Base-by-base conservation (phyloP, 2,329 filamentous ascomycete genomes). In the Helotiales sp. region DNA sequence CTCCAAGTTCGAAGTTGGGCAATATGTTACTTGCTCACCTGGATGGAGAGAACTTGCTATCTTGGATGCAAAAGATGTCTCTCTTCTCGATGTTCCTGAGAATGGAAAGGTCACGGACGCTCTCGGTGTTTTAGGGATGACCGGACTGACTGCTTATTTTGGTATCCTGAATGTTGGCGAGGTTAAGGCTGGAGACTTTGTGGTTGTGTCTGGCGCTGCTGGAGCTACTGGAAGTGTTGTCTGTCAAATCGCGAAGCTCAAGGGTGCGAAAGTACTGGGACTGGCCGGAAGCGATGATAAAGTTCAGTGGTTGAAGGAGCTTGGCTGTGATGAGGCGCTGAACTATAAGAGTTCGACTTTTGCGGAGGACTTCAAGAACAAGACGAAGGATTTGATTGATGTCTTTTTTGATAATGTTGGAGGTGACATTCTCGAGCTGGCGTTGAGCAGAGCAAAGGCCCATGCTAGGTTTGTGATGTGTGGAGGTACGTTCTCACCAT, bases 341-440 rank as follows among this genome's bases (percentile, higher is more conserved):
- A 88, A 90, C 73, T 90, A 90, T 76, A 90, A 90, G 77, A 80
- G 80, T 44, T 63, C 75, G 13, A 81, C 84, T 56, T 90, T 88
- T 69, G 78, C 75, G 65, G 71, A 79, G 59, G 78, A 86, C 71
- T 82, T 90, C 66, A 77, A 79, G 62, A 79, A 79, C 40, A 84
- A 81, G 4, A 89, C 86, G 6, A 79, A 77, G 63, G 67, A 81
- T 60, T 78, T 79, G 61, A 88, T 87, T 55, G 84, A 89, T 72
- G 84, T 91, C 13, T 91, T 85, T 73, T 91, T 85, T 70, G 88
- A 91, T 72, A 90, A 90, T 74, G 85, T 89, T 19, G 88, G 87
- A 10, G 88, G 88, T 5, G 85, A 89, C 61, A 87, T 90, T 54
- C 77, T 91, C 29, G 85, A 91, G 67, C 72, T 84, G 61, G 86